Conservation (phyloP, 306 rosid genomes). For the Trifolium subterraneum region DNA sequence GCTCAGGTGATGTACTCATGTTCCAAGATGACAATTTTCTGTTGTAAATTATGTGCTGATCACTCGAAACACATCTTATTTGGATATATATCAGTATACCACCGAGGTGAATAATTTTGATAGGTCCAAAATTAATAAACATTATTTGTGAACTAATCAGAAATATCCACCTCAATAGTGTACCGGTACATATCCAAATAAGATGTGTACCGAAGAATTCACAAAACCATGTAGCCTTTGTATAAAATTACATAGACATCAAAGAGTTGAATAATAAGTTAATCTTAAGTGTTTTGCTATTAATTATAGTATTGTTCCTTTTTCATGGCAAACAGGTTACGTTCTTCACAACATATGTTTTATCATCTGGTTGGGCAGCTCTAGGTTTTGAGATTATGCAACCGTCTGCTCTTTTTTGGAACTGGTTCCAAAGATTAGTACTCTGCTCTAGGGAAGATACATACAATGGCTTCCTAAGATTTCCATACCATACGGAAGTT, state of each 20-base stretch:
- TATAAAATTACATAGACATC: background rate
- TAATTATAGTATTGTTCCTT: slow-evolving; percentile 21
- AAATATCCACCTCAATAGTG: too few species aligned
- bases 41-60: background rate
- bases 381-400: slow-evolving; percentile 86
- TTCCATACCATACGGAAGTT: slow-evolving; percentile 93
- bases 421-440: slow-evolving; percentile 53
- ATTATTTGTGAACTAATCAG: too few species aligned
- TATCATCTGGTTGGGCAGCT: slow-evolving; percentile 98
- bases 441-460: slow-evolving; percentile 60
- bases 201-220: too few species aligned
- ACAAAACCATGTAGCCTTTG: background rate
- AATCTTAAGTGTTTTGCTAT: slow-evolving; percentile 4
- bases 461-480: slow-evolving; percentile 45
- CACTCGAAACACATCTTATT: too few species aligned
- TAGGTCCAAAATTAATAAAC: too few species aligned
- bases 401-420: slow-evolving; percentile 66
- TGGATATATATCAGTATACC: too few species aligned
- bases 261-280: slow-evolving; percentile 8
- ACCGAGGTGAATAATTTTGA: too few species aligned
- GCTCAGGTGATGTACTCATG: slow-evolving; percentile 66
- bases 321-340: slow-evolving; percentile 62
- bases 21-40: slow-evolving; percentile 13
- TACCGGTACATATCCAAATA: too few species aligned
- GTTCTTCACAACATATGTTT: slow-evolving; percentile 86